Conservation (phyloP, 2,329 filamentous ascomycete genomes). For the Exserohilum turcica region DNA sequence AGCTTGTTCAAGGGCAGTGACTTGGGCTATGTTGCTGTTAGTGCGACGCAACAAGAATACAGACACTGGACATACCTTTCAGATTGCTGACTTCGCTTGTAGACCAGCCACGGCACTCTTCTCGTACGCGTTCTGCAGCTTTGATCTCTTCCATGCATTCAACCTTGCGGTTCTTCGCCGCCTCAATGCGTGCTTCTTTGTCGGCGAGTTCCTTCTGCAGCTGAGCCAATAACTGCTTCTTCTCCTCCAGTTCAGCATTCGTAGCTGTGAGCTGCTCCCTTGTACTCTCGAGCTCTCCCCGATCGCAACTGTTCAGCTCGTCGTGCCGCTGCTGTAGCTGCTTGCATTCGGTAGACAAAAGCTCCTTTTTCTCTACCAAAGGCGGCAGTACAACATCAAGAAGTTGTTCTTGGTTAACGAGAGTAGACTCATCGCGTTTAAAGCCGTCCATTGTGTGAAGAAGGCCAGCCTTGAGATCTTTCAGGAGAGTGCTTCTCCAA, state of each 20-base stretch:
- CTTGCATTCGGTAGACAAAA: slow-evolving; percentile 67
- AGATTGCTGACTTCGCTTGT: slow-evolving; percentile 76
- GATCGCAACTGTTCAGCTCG: slow-evolving; percentile 79
- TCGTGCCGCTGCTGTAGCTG: slow-evolving; percentile 72
- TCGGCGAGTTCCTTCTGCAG: slow-evolving; percentile 70
- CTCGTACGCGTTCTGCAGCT: slow-evolving; percentile 79
- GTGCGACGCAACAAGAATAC: slow-evolving; percentile 10
- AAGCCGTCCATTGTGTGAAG: slow-evolving; percentile 77
- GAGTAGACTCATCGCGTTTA: slow-evolving; percentile 69
- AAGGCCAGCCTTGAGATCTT: slow-evolving; percentile 81
- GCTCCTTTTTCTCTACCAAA: slow-evolving; percentile 64
- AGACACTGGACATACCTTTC: slow-evolving; percentile 66
- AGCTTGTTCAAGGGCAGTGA: slow-evolving; percentile 67
- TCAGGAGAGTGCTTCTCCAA: slow-evolving; percentile 88
- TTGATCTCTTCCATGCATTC: slow-evolving; percentile 75
- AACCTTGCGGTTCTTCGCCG: slow-evolving; percentile 68
- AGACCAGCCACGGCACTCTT: slow-evolving; percentile 90
- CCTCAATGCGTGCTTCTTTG: slow-evolving; percentile 68
- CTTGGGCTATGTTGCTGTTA: slow-evolving; percentile 61
- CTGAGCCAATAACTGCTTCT: slow-evolving; percentile 69
- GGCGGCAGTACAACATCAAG: slow-evolving; percentile 70
- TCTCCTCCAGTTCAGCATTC: slow-evolving; percentile 71
- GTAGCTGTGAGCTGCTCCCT: slow-evolving; percentile 69
- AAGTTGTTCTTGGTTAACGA: slow-evolving; percentile 71
- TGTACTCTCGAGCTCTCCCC: slow-evolving; percentile 74